phyloP scores from a whole-genome alignment of 2,329 filamentous ascomycete species.

The Stagonosporopsis chrysanthemi region DNA sequence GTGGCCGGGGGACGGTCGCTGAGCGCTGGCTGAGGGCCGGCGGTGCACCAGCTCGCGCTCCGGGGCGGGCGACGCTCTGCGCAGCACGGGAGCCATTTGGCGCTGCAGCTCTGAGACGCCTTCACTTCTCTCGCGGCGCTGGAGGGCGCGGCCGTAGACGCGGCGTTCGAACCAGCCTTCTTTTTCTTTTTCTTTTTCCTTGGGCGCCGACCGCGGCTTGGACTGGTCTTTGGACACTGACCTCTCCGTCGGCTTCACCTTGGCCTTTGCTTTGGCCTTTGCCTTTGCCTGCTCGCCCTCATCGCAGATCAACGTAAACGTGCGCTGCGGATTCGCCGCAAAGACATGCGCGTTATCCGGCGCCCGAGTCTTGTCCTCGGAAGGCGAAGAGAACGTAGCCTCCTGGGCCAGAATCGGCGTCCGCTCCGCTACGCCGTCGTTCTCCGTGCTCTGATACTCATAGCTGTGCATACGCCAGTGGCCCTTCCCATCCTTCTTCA shows the following conservation, averaged over 20 bases:
- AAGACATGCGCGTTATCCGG: conserved; percentile 19
- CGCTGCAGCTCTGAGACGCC: conserved; percentile 8
- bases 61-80: conserved; percentile 1
- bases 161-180: conserved; percentile 11
- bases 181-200: not conserved
- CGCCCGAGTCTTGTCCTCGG: not conserved
- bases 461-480: conserved; percentile 1
- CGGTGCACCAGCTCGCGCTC: not conserved
- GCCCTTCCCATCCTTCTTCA: conserved; percentile 4
- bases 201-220: not conserved
- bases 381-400: not conserved
- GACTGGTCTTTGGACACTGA: no score
- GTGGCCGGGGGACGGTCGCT: not conserved
- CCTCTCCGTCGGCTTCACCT: not conserved
- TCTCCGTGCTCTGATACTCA: conserved; percentile 15
- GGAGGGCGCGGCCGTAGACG: not conserved
- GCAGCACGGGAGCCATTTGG: conserved; percentile 17
- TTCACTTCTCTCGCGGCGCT: not conserved
- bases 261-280: not conserved
- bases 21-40: not conserved
- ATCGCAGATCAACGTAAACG: conserved; percentile 19
- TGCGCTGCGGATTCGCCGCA: conserved; percentile 31
- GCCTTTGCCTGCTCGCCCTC: conserved; percentile 1
- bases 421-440: conserved; percentile 10
- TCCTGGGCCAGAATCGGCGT: not conserved